A percentile compares a stretch with the other conserved stretches of the same genome.
These are phyloP conservation scores for Physcomitrellopsis africana DNA, from an alignment of 225 moss, liverwort and hornwort species.

Conservation along the genomic window DNA sequence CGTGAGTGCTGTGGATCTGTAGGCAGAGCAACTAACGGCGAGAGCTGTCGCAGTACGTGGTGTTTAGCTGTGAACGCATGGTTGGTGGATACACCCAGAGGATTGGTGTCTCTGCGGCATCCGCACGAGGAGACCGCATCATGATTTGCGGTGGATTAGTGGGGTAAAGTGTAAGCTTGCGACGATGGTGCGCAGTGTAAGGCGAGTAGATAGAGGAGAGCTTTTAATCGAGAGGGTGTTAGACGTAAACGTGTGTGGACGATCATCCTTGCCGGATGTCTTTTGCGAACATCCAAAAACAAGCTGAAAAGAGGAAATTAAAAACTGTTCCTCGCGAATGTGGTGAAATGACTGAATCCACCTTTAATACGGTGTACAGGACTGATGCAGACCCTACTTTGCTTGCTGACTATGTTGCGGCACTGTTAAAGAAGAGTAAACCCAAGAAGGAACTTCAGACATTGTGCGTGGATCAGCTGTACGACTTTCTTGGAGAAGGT, in stretches of 20 bases:
- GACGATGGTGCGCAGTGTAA: neutral
- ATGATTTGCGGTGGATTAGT: neutral
- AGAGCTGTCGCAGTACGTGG: slow-evolving; percentile 26
- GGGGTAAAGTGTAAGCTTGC: neutral
- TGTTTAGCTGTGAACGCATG: slow-evolving; percentile 15
- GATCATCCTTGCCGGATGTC: slow-evolving; percentile 24
- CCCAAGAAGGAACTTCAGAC: slow-evolving; percentile 91
- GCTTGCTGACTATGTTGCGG: slow-evolving; percentile 94
- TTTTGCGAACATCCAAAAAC: slow-evolving; percentile 18
- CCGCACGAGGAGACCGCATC: neutral
- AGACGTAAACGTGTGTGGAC: slow-evolving; percentile 10
- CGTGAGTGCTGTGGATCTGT: slow-evolving; percentile 29
- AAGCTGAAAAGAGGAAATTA: too few relatives aligned
- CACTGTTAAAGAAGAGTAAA: slow-evolving; percentile 90
- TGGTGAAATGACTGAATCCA: slow-evolving; percentile 34
- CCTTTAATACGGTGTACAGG: slow-evolving; percentile 59
- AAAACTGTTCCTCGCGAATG: neutral
- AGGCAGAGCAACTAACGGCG: slow-evolving; percentile 10
- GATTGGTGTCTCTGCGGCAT: slow-evolving; percentile 8
- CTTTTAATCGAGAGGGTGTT: slow-evolving; percentile 17
- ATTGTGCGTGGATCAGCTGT: slow-evolving; percentile 87
- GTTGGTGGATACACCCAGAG: slow-evolving; percentile 28
- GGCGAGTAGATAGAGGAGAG: slow-evolving; percentile 1
- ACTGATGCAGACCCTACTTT: slow-evolving; percentile 95
- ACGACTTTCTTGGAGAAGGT: slow-evolving; percentile 98